Conservation (phyloP, 2,329 filamentous ascomycete species). For the Ceratocystis colombiana region DNA sequence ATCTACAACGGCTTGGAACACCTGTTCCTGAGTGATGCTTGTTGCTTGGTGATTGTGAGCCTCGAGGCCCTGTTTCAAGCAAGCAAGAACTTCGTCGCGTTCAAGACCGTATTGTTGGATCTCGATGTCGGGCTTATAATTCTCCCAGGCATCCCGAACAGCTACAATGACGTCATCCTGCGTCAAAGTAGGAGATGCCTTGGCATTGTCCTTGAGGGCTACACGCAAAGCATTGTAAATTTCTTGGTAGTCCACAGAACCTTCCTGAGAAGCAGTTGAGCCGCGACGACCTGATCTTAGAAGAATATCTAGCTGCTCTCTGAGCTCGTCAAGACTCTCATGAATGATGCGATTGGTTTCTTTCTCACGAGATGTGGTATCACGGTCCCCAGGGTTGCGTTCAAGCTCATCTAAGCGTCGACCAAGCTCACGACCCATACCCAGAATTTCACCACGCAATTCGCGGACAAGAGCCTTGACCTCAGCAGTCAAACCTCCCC, state of each 20-base stretch:
- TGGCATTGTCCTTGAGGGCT: constrained; percentile 53
- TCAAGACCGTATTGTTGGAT: constrained; percentile 84
- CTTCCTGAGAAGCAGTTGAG: constrained; percentile 51
- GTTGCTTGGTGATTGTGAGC: constrained; percentile 53
- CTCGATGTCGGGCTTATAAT: constrained; percentile 86
- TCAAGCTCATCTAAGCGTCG: constrained; percentile 67
- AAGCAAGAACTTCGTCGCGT: constrained; percentile 78
- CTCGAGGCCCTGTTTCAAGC: constrained; percentile 73
- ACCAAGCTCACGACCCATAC: constrained; percentile 86
- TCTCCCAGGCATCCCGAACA: constrained; percentile 84
- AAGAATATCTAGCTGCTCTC: constrained; percentile 70
- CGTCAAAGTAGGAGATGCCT: constrained; percentile 44
- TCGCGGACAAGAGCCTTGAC: constrained; percentile 86
- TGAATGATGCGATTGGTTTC: constrained; percentile 63
- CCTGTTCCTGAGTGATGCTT: constrained; percentile 68
- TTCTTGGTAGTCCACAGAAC: constrained; percentile 63
- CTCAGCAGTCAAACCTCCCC: constrained; percentile 80
- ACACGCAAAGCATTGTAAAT: constrained; percentile 76
- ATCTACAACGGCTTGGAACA: constrained; percentile 75
- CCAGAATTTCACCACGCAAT: constrained; percentile 80
- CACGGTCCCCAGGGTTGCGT: constrained; percentile 9
- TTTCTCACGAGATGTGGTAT: constrained; percentile 5
- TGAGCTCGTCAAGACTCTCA: constrained; percentile 69
- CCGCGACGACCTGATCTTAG: constrained; percentile 66
- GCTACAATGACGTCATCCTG: constrained; percentile 79